phyloP scores from a whole-genome alignment of 1,284 basidiomycete genomes.

The Hymenochaete sp. region DNA sequence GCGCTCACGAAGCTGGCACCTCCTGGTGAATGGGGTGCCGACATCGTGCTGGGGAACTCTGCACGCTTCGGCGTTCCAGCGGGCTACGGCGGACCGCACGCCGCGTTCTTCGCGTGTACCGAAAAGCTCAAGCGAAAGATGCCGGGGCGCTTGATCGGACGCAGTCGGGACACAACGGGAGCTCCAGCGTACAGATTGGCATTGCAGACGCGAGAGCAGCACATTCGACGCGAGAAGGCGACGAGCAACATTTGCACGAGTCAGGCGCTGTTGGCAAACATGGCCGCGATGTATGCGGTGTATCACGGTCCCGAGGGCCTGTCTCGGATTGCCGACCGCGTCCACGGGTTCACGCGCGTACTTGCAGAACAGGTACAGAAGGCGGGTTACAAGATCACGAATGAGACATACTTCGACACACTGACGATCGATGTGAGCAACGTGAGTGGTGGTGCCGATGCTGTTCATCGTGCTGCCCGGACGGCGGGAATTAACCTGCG shows the following conservation, averaged over 20 bases:
- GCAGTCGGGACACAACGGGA: constrained; percentile 79
- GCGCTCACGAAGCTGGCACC: constrained; percentile 91
- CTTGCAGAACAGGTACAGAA: constrained; percentile 63
- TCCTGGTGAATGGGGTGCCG: constrained; percentile 97
- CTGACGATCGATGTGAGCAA: constrained; percentile 76
- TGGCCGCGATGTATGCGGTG: constrained; percentile 96
- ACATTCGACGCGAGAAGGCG: constrained; percentile 93
- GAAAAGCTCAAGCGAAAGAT: constrained; percentile 95
- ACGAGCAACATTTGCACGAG: constrained; percentile 92
- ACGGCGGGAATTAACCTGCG: constrained; percentile 80
- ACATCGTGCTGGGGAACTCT: constrained; percentile 92
- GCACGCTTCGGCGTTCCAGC: constrained; percentile 91
- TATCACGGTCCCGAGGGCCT: constrained; percentile 93
- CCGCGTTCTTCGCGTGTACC: constrained; percentile 92
- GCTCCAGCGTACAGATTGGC: constrained; percentile 88
- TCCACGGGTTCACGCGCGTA: constrained; percentile 82
- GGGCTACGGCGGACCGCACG: constrained; percentile 89
- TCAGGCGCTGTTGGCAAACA: constrained; percentile 92
- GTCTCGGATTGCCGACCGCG: constrained; percentile 79
- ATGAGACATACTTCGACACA: constrained; percentile 85
- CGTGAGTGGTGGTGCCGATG: constrained; percentile 48
- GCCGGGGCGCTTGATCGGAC: constrained; percentile 90
- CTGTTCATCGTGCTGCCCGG: constrained; percentile 64
- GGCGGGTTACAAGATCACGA: constrained; percentile 64
- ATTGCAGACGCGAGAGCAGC: constrained; percentile 93